phyloP scores from a whole-genome alignment of 495 filamentous ascomycete genomes.

The Tuber umbilicatum region DNA sequence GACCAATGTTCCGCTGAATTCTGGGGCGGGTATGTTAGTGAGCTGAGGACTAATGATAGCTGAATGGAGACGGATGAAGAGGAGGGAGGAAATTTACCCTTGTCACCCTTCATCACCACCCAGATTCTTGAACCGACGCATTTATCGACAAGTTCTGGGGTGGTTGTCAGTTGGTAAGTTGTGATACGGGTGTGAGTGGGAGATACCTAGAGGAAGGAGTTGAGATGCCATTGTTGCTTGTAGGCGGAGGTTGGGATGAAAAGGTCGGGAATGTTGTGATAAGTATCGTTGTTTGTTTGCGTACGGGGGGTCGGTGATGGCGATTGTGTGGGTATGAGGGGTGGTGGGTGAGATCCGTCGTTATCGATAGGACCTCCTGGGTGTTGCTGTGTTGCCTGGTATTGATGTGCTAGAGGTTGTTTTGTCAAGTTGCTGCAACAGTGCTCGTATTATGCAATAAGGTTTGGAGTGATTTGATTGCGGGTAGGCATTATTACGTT shows the following conservation, averaged over 20 bases:
- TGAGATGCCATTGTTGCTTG: constrained; percentile 63
- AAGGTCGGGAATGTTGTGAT: neutral
- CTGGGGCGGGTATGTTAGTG: constrained; percentile 46
- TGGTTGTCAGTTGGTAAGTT: constrained; percentile 24
- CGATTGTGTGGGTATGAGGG: neutral
- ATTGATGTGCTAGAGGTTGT: no score
- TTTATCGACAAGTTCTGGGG: constrained; percentile 89
- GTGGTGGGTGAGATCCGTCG: neutral
- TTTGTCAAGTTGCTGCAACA: no score
- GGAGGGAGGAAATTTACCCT: constrained; percentile 53
- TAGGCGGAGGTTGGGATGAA: neutral
- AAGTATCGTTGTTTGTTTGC: neutral
- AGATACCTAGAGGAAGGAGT: constrained; percentile 66
- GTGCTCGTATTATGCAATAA: neutral
- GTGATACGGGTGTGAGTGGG: neutral
- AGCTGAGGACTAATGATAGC: neutral
- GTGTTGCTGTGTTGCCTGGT: neutral
- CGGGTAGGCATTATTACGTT: neutral
- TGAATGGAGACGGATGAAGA: neutral
- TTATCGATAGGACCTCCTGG: neutral
- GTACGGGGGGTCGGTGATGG: neutral
- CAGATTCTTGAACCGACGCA: constrained; percentile 96
- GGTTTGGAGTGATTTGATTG: neutral
- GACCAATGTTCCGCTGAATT: constrained; percentile 86
- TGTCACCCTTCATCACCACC: constrained; percentile 99